These are phyloP conservation scores for Eudorina sp. DNA, from an alignment of 139 green algal genomes.

Conservation along the genomic window DNA sequence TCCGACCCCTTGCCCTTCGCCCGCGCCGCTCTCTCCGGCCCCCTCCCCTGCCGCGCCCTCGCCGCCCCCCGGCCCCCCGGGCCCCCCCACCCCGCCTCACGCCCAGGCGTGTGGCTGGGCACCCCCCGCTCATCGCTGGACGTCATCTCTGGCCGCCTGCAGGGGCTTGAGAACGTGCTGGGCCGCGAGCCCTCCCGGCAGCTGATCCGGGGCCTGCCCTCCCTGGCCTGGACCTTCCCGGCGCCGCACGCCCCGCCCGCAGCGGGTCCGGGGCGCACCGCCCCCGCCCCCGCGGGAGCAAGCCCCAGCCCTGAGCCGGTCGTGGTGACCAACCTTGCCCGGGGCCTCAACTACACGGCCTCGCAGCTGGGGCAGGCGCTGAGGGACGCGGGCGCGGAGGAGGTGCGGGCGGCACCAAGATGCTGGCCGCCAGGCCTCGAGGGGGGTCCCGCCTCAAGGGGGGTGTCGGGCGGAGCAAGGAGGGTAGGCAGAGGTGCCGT, in stretches of 20 bases:
- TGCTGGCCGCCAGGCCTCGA: no score
- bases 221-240: slow-evolving; percentile 36
- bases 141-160: slow-evolving; percentile 15
- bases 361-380: slow-evolving; percentile 36
- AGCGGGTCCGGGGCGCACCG: no score
- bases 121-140: slow-evolving; percentile 8
- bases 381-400: slow-evolving; percentile 3
- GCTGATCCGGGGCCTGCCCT: slow-evolving; percentile 30
- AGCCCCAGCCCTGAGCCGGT: no score
- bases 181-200: neutral
- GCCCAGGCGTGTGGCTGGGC: slow-evolving; percentile 29
- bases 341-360: neutral
- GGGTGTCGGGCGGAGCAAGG: neutral
- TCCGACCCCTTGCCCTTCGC: neutral
- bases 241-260: neutral
- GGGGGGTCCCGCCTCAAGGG: no score
- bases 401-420: slow-evolving; percentile 27
- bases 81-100: neutral
- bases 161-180: slow-evolving; percentile 42
- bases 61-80: neutral
- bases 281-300: no score
- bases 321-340: neutral
- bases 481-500: no score
- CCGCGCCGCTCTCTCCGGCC: neutral
- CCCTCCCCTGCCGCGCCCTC: neutral